Conservation (phyloP, 306 rosid species). For the Acacia melanoxylon region DNA sequence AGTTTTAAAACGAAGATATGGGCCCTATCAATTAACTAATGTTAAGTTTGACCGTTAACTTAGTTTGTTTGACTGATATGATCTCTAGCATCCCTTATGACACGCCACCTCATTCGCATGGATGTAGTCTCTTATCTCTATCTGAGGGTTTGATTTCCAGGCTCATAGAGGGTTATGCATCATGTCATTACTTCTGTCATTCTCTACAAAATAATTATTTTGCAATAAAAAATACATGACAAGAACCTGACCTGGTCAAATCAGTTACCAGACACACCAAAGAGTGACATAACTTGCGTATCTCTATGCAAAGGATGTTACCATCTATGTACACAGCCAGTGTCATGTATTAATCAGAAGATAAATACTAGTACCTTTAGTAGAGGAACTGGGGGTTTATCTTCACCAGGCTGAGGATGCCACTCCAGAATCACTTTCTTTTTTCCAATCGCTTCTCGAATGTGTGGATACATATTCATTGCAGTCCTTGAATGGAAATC, state of each 20-base stretch:
- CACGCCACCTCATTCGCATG: too few relatives aligned
- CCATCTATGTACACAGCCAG: not conserved
- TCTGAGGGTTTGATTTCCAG: not conserved
- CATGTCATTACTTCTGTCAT: not conserved
- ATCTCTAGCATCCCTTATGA: too few relatives aligned
- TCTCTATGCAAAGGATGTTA: conserved; percentile 16
- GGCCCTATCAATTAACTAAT: too few relatives aligned
- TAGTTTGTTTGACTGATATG: too few relatives aligned
- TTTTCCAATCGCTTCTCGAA: conserved; percentile 76
- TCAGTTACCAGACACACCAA: conserved; percentile 6
- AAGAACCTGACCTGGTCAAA: not conserved
- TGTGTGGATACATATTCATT: conserved; percentile 95
- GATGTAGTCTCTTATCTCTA: not conserved
- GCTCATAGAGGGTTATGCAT: not conserved
- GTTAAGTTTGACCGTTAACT: too few relatives aligned
- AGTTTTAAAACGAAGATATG: too few relatives aligned
- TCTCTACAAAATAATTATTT: not conserved
- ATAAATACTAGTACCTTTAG: conserved; percentile 64
- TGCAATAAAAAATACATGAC: not conserved
- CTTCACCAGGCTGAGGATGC: conserved; percentile 94
- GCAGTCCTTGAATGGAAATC: conserved; percentile 99
- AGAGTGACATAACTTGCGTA: not conserved
- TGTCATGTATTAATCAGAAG: not conserved
- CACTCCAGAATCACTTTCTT: conserved; percentile 89
- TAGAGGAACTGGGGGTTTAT: conserved; percentile 91